Evolutionary conservation across 2,329 filamentous ascomycete species (phyloP), one percentile per base, ranked within the genome.

Genomic region (Chalara sp.): DNA sequence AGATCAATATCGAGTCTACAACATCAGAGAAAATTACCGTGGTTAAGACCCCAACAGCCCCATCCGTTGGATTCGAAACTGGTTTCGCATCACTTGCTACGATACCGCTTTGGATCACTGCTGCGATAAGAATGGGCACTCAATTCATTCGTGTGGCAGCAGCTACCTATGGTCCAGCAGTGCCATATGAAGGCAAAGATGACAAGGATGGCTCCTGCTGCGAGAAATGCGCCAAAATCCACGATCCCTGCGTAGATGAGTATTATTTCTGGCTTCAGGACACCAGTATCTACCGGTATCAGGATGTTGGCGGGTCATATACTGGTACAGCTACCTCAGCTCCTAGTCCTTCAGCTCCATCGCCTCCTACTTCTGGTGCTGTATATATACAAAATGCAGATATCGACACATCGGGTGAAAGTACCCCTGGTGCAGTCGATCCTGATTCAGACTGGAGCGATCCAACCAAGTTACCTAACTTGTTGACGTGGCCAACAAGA

Each of bases 61-160:
- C 35, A 39, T 39, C 35, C 3, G 35, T 39, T 39, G 35, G 35
- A 13, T 2, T 39, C 35, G 35, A 39, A 39, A 11, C 35, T 39
- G 35, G 35, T 11, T 39, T 39, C 13, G 35, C 35, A 13, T 39
- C 41, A 28, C 41, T 44, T 29, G 21, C 10, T 10, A 28, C 21
- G 46, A 48, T 48, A 35, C 46, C 46, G 12, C n/a, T 48, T 8
- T 48, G 46, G 46, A 29, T 48, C 6, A 39, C 30, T 1, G 46
- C 46, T 12, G 32, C 46, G 6, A 41, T 48, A 8, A 21, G 5
- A 21, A n/a, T 48, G n/a, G 46, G 46, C 6, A 41, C 28, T 6
- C 5, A 40, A 41, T 48, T 48, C 46, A 30, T 48, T 30, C 46
- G 46, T n/a, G 13, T 48, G 29, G 46, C 46, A 12, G 46, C 46